phyloP scores from a whole-genome alignment of 2,329 filamentous ascomycete species.

The Hymenoscyphus albidus region DNA sequence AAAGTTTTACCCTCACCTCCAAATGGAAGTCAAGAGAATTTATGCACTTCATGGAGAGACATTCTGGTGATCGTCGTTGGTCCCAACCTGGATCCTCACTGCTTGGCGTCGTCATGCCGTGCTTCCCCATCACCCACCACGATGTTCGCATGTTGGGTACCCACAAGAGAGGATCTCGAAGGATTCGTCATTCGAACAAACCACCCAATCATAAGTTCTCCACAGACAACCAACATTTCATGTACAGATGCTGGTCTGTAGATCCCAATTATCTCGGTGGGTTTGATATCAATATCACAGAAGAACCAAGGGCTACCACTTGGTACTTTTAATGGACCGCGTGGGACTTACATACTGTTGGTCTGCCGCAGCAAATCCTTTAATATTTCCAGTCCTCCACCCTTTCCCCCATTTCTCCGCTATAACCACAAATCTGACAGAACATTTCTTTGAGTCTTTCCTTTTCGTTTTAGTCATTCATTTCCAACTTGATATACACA shows the following conservation, averaged over 20 bases:
- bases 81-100: not conserved
- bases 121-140: not conserved
- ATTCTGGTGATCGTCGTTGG: not conserved
- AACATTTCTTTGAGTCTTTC: not conserved
- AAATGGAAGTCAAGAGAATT: not conserved
- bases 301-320: not conserved
- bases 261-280: not conserved
- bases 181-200: not conserved
- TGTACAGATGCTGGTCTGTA: not conserved
- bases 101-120: not conserved
- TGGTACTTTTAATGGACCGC: not conserved
- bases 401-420: not conserved
- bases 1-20: too few species aligned
- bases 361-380: constrained; percentile 2
- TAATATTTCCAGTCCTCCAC: not conserved
- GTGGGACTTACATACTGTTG: not conserved
- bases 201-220: not conserved
- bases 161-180: not conserved
- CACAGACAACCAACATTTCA: not conserved
- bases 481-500: not conserved
- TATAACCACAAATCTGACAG: not conserved
- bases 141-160: not conserved
- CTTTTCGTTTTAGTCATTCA: not conserved
- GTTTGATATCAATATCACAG: not conserved
- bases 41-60: not conserved